Conservation (phyloP, 108 stramenopile genomes). For the Licmophora abbreviata region DNA sequence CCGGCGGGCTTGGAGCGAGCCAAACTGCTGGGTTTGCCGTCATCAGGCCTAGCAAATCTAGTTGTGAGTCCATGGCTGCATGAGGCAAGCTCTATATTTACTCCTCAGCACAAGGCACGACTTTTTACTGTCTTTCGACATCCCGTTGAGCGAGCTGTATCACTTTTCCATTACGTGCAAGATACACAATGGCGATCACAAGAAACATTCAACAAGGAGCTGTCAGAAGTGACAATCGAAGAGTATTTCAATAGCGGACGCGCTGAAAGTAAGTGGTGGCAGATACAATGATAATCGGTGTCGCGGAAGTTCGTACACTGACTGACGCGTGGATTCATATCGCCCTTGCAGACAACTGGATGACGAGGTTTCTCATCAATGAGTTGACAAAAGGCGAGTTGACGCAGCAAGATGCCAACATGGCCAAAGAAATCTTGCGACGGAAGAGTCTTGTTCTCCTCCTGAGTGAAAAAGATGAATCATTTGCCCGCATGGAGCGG, state of each 20-base stretch:
- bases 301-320: too few species aligned
- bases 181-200: constrained; percentile 15
- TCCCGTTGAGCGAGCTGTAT: constrained; percentile 32
- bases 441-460: constrained; percentile 35
- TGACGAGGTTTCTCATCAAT: constrained; percentile 22
- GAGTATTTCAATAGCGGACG: constrained; percentile 12
- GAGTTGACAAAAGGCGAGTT: constrained; percentile 17
- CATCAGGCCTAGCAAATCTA: constrained; percentile 26
- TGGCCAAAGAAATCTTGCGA: constrained; percentile 30
- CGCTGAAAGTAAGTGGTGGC: too few species aligned
- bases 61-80: constrained; percentile 26
- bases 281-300: too few species aligned
- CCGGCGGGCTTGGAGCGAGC: constrained; percentile 29
- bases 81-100: constrained; percentile 19
- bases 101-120: constrained; percentile 13
- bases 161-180: constrained; percentile 48
- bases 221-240: constrained; percentile 15
- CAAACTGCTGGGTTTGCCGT: constrained; percentile 16
- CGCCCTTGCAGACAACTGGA: too few species aligned
- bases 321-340: too few species aligned
- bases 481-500: constrained; percentile 25
- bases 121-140: constrained; percentile 40
- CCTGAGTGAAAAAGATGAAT: constrained; percentile 25
- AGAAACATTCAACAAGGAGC: constrained; percentile 4
- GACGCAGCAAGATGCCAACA: constrained; percentile 19